Evolutionary conservation across 805 yeast genomes (phyloP), one percentile per base, ranked within the genome.

Genomic region (Wickerhamiella bombiphila): DNA sequence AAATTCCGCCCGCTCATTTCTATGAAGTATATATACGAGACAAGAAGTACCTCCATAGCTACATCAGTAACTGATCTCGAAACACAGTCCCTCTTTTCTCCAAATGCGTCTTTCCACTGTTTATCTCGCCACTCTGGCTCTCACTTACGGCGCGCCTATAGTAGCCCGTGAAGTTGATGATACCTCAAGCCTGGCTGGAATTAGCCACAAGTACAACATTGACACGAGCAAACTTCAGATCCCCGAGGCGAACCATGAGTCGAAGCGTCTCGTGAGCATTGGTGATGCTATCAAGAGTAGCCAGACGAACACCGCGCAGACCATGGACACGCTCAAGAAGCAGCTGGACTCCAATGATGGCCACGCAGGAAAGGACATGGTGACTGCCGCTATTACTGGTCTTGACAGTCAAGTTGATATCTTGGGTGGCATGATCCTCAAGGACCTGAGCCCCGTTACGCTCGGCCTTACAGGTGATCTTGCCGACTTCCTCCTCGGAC

Each of bases 351-450:
- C 28, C 15, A 24, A 22, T 29, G 44, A 44, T 20, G 52, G 52
- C 22, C 52, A 46, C 44, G 51, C 48, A 18, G 42, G 44, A 21
- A 34, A 43, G 41, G 53, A 47, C 16, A 26, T 36, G 21, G 36
- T 49, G 35, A 31, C 41, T 24, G 50, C 49, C 24, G 38, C 42
- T 35, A 49, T 56, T 37, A 51, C 58, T 17, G 60, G 59, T 28
- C 42, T 53, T 15, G 61, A 56, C 41, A 52, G 54, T 16, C 60
- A 56, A 43, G 43, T 51, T 37, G 59, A 56, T 39, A 56, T 56
- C 41, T 40, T 44, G 8, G 45, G 49, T 21, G 52, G 52, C 17
- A 39, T 42, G 15, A n/a, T 45, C 20, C 13, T 38, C 14, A 26
- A 38, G 30, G 48, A 21, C 36, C 36, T 36, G n/a, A 36, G 41